Conservation (phyloP, 495 filamentous ascomycete genomes). For the Penicillium canescens region DNA sequence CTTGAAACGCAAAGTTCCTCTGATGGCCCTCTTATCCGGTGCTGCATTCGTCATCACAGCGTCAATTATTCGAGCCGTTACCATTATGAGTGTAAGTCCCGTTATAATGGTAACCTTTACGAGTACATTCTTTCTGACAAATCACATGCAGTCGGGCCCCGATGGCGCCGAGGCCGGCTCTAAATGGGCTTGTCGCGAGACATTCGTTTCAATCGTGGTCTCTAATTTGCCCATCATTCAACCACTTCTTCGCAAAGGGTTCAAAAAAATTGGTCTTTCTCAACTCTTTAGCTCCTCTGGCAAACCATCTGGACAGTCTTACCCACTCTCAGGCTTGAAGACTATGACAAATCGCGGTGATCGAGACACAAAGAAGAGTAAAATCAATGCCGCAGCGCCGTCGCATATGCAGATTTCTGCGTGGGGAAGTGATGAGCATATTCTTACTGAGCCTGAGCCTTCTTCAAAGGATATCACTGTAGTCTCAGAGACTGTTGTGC, state of each 20-base stretch:
- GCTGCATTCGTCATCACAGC: conserved; percentile 56
- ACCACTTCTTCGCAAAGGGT: conserved; percentile 41
- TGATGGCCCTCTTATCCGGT: conserved; percentile 55
- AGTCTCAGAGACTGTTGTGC: conserved; percentile 32
- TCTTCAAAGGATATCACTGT: conserved; percentile 28
- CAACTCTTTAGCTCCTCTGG: conserved; percentile 28
- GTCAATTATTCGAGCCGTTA: conserved; percentile 55
- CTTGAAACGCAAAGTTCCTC: conserved; percentile 42
- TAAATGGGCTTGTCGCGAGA: conserved; percentile 59
- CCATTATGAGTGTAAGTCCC: conserved; percentile 44
- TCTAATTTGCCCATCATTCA: conserved; percentile 59
- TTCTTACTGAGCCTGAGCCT: conserved; percentile 14
- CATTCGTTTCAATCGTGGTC: conserved; percentile 55
- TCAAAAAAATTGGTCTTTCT: conserved; percentile 31
- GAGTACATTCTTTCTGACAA: neutral
- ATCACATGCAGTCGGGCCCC: conserved; percentile 13
- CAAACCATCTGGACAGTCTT: conserved; percentile 16
- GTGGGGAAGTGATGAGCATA: conserved; percentile 35
- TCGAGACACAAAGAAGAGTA: conserved; percentile 13
- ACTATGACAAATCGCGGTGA: conserved; percentile 14
- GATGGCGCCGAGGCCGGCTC: conserved; percentile 45
- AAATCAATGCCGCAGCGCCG: conserved; percentile 8
- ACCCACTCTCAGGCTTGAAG: conserved; percentile 20
- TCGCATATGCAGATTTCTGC: conserved; percentile 18
- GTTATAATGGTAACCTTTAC: neutral